Evolutionary conservation across 2,329 filamentous ascomycete species (phyloP).

Genomic region (Diaporthe sp.): DNA sequence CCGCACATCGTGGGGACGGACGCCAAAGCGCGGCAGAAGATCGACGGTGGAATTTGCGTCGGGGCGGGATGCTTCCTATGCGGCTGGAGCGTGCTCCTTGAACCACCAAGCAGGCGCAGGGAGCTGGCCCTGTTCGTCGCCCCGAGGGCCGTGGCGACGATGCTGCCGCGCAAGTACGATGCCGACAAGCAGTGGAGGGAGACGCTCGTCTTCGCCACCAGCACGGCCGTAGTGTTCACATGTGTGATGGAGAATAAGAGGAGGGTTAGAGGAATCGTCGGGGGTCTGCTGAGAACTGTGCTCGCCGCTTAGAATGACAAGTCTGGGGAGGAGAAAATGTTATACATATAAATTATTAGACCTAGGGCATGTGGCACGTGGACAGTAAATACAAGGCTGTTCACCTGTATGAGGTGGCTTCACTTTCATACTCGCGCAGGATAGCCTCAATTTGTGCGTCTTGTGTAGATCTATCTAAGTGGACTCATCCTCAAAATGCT

Average conservation of each 20-base stretch:
- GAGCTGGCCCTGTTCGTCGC: conserved; percentile 86
- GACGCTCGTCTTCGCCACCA: conserved; percentile 73
- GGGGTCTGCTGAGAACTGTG: conserved; percentile 67
- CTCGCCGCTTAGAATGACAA: conserved; percentile 49
- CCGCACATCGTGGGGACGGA: conserved; percentile 74
- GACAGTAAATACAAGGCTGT: background rate
- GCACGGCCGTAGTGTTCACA: conserved; percentile 78
- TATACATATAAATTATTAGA: background rate
- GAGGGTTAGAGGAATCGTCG: conserved; percentile 77
- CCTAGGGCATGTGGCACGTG: background rate
- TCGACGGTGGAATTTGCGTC: conserved; percentile 77
- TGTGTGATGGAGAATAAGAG: conserved; percentile 72
- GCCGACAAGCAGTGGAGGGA: conserved; percentile 75
- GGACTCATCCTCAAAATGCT: background rate
- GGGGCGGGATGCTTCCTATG: conserved; percentile 79
- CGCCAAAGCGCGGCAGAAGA: conserved; percentile 58
- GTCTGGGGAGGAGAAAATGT: background rate
- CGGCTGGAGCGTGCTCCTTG: conserved; percentile 85
- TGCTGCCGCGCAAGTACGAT: conserved; percentile 78
- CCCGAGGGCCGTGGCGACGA: conserved; percentile 80
- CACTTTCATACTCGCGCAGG: no score
- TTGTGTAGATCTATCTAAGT: background rate
- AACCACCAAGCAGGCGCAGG: conserved; percentile 73
- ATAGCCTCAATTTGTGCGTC: background rate
- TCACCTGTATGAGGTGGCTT: background rate